Evolutionary conservation across 2,329 filamentous ascomycete genomes (phyloP).

Genomic region (Botrytis deweyae): DNA sequence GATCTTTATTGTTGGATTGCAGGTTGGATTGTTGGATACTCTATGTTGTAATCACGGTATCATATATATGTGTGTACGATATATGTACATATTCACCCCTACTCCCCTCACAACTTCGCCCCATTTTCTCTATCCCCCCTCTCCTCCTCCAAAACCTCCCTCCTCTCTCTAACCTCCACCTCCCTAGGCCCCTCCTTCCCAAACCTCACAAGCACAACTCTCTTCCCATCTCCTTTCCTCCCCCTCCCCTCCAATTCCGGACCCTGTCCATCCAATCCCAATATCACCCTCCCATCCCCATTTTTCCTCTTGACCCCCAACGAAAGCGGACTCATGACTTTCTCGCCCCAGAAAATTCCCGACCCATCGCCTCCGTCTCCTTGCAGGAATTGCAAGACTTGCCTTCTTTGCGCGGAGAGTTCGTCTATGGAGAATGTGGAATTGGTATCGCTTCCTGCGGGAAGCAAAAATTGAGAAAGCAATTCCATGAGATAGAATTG

Average conservation of each 20-base stretch:
- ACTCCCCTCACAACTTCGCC: constrained; percentile 47
- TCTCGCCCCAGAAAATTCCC: constrained; percentile 52
- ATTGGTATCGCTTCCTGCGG: constrained; percentile 26
- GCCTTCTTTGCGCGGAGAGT: constrained; percentile 50
- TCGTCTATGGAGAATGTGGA: constrained; percentile 31
- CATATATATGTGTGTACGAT: too few relatives aligned
- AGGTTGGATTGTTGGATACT: too few relatives aligned
- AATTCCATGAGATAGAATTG: constrained; percentile 74
- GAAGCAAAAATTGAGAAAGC: constrained; percentile 52
- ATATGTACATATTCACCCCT: background rate
- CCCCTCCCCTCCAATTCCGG: constrained; percentile 51
- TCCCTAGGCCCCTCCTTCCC: constrained; percentile 50
- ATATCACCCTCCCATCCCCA: constrained; percentile 53
- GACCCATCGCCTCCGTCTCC: constrained; percentile 44
- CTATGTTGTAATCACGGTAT: too few relatives aligned
- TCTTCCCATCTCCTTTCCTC: constrained; percentile 56
- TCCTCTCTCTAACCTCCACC: constrained; percentile 52
- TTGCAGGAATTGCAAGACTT: constrained; percentile 54
- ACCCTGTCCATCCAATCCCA: constrained; percentile 59
- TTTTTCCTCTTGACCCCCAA: constrained; percentile 45
- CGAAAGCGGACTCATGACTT: constrained; percentile 57
- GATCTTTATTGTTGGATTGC: too few relatives aligned
- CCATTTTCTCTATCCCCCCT: constrained; percentile 46
- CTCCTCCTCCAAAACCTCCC: constrained; percentile 51
- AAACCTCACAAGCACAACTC: constrained; percentile 59